A percentile compares a stretch with the other conserved stretches of the same genome.
These are phyloP conservation scores for Sugiyamaella japonica DNA, from an alignment of 1,139 yeast species.

Conservation along the genomic window DNA sequence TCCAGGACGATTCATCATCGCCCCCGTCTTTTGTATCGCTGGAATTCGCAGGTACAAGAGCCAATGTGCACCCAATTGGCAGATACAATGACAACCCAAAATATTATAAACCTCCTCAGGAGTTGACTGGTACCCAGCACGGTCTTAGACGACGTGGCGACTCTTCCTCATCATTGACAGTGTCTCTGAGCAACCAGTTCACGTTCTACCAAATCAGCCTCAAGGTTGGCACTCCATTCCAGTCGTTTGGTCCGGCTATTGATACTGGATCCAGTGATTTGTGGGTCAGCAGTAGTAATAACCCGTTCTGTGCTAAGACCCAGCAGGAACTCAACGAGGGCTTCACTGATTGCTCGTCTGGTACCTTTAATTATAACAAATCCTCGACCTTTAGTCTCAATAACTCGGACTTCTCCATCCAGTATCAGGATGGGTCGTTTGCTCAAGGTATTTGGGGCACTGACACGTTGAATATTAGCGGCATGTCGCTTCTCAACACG, in stretches of 20 bases:
- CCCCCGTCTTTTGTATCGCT: slow-evolving; percentile 12
- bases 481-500: slow-evolving; percentile 41
- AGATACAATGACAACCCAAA: slow-evolving; percentile 13
- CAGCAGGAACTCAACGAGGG: slow-evolving; percentile 19
- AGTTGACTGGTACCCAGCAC: slow-evolving; percentile 64
- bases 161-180: background rate
- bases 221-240: slow-evolving; percentile 44
- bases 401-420: slow-evolving; percentile 42
- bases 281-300: slow-evolving; percentile 51
- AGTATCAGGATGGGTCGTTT: slow-evolving; percentile 62
- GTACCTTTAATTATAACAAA: slow-evolving; percentile 28
- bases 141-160: slow-evolving; percentile 49
- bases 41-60: slow-evolving; percentile 12
- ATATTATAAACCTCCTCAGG: slow-evolving; percentile 42
- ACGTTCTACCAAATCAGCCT: slow-evolving; percentile 42
- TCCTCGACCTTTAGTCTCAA: slow-evolving; percentile 27
- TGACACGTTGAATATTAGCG: slow-evolving; percentile 46
- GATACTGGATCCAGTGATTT: slow-evolving; percentile 56
- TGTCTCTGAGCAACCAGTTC: slow-evolving; percentile 27
- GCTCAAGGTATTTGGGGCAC: slow-evolving; percentile 51
- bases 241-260: slow-evolving; percentile 39
- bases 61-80: slow-evolving; percentile 17
- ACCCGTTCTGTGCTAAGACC: slow-evolving; percentile 35
- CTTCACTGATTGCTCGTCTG: slow-evolving; percentile 23
- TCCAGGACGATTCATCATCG: background rate